phyloP scores from a whole-genome alignment of 2,329 filamentous ascomycete species.

The Trichoderma oligosporum region DNA sequence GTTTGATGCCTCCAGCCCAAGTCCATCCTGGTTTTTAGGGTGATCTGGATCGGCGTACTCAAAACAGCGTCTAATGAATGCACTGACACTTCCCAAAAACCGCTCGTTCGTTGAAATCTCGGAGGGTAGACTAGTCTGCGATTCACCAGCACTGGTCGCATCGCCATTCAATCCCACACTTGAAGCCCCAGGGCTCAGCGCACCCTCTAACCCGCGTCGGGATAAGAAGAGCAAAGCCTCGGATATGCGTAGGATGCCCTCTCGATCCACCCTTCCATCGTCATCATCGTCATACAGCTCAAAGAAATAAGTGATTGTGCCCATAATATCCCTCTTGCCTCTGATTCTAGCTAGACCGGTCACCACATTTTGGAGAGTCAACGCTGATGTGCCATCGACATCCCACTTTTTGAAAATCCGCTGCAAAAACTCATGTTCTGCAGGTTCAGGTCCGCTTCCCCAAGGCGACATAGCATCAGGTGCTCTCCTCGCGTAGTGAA shows the following conservation, averaged over 20 bases:
- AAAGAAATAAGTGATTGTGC: constrained; percentile 96
- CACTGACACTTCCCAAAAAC: constrained; percentile 88
- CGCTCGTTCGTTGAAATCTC: constrained; percentile 73
- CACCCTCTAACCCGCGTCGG: constrained; percentile 76
- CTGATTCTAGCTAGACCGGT: constrained; percentile 87
- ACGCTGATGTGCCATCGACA: constrained; percentile 66
- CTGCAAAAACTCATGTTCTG: constrained; percentile 91
- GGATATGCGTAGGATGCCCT: constrained; percentile 91
- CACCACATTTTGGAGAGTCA: constrained; percentile 89
- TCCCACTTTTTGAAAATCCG: constrained; percentile 89
- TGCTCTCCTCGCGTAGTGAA: constrained; percentile 51
- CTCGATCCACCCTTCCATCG: constrained; percentile 87
- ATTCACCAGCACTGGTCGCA: constrained; percentile 29
- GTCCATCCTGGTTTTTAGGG: constrained; percentile 54
- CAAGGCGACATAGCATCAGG: constrained; percentile 48
- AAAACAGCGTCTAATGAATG: constrained; percentile 93
- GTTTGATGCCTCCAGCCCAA: constrained; percentile 21
- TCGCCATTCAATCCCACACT: constrained; percentile 49
- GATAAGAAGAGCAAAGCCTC: constrained; percentile 92
- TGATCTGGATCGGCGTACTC: constrained; percentile 96
- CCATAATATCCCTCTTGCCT: constrained; percentile 93
- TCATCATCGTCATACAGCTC: constrained; percentile 92
- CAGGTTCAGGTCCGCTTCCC: constrained; percentile 61
- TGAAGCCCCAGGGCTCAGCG: constrained; percentile 62
- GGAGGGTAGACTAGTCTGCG: constrained; percentile 39